Conservation (phyloP, 2,329 filamentous ascomycete species). For the Torrubiellomyces zombiae region DNA sequence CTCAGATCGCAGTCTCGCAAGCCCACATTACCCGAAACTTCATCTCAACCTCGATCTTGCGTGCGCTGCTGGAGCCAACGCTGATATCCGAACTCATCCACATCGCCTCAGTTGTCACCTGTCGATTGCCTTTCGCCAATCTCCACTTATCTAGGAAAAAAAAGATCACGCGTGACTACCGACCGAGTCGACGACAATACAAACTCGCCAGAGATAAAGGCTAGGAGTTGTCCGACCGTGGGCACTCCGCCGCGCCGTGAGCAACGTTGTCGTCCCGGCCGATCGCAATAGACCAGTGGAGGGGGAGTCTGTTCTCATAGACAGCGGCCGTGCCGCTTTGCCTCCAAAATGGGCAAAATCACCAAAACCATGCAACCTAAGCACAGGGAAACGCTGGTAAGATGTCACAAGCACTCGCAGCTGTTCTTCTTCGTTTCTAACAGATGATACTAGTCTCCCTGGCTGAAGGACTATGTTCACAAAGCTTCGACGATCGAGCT, state of each 20-base stretch:
- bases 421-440: conserved; percentile 2
- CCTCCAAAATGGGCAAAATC: conserved; percentile 50
- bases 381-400: conserved; percentile 50
- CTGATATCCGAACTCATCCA: too few relatives aligned
- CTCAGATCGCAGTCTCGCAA: too few relatives aligned
- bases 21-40: too few relatives aligned
- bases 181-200: too few relatives aligned
- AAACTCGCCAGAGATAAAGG: conserved; percentile 1
- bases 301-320: conserved; percentile 32
- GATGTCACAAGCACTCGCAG: too few relatives aligned
- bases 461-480: conserved; percentile 66
- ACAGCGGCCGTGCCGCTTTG: conserved; percentile 42
- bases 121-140: too few relatives aligned
- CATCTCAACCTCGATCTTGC: too few relatives aligned
- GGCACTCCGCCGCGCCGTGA: conserved; percentile 14
- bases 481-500: conserved; percentile 52
- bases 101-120: too few relatives aligned
- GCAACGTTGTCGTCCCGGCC: conserved; percentile 24
- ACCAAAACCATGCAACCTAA: conserved; percentile 50
- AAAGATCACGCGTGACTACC: too few relatives aligned
- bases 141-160: too few relatives aligned
- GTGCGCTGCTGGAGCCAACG: too few relatives aligned
- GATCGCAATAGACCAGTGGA: conserved; percentile 32
- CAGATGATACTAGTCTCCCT: conserved; percentile 51
- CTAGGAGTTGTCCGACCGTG: conserved; percentile 15